Conservation (phyloP, 2,329 filamentous ascomycete species). For the Ustilaginoidea virens region DNA sequence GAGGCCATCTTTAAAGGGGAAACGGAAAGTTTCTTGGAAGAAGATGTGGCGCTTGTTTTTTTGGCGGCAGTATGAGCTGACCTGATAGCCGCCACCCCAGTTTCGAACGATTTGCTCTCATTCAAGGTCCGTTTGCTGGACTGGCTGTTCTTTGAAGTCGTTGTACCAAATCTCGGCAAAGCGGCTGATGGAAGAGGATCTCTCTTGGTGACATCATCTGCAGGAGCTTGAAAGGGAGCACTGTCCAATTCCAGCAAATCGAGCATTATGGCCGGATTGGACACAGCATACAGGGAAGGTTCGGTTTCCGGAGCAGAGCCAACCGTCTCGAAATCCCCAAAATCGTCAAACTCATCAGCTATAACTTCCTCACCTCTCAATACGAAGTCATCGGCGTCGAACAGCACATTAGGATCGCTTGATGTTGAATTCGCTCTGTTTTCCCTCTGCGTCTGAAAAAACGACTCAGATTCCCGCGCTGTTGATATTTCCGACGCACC, state of each 20-base stretch:
- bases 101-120: no score
- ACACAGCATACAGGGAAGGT: background rate
- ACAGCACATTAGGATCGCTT: constrained; percentile 41
- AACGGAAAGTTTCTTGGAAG: no score
- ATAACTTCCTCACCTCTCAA: constrained; percentile 22
- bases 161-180: no score
- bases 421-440: constrained; percentile 11
- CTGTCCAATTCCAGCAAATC: constrained; percentile 26
- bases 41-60: no score
- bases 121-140: no score
- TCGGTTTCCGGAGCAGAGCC: constrained; percentile 4
- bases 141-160: no score
- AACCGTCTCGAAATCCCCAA: constrained; percentile 45
- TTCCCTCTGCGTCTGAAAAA: constrained; percentile 7
- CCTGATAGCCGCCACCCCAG: no score
- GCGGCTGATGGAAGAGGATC: no score
- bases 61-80: no score
- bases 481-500: no score
- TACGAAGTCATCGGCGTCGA: constrained; percentile 46
- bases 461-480: no score
- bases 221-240: constrained; percentile 10
- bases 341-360: constrained; percentile 33
- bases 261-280: constrained; percentile 9
- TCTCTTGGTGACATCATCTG: no score
- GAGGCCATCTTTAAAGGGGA: constrained; percentile 5